These are phyloP conservation scores for Euphorbia peplus DNA, from an alignment of 345 rosid species.

Conservation along the genomic window DNA sequence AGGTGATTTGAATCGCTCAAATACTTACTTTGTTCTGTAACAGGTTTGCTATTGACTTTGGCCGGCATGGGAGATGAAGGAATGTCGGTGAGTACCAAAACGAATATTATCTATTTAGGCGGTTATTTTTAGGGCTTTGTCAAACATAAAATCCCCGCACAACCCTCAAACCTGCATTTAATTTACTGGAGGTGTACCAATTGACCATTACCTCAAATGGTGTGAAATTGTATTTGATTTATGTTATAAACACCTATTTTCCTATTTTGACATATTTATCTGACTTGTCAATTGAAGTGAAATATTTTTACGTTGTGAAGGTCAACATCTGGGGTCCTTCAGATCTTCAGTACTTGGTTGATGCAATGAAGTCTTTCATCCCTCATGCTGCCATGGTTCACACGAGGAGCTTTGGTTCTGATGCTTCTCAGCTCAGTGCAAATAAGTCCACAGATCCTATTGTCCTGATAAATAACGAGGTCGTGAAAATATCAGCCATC, in stretches of 20 bases:
- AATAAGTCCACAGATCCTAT: conserved; percentile 42
- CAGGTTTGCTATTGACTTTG: conserved; percentile 84
- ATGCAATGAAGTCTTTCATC: conserved; percentile 91
- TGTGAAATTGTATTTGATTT: conserved; percentile 19
- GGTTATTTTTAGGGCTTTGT: neutral
- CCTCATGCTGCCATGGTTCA: conserved; percentile 98
- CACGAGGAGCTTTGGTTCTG: conserved; percentile 72
- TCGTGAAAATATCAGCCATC: conserved; percentile 82
- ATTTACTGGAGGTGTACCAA: neutral
- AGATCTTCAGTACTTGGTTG: conserved; percentile 78
- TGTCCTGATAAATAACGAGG: conserved; percentile 68
- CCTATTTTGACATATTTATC: neutral
- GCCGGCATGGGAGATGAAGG: conserved; percentile 96
- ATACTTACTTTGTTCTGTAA: conserved; percentile 16
- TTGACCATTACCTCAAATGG: conserved; percentile 18
- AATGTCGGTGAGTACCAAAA: conserved; percentile 62
- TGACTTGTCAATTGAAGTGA: conserved; percentile 9
- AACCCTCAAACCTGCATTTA: no score
- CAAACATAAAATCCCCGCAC: neutral
- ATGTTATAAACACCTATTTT: conserved; percentile 15
- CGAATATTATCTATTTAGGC: neutral
- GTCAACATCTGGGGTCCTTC: conserved; percentile 97
- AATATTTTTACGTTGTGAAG: conserved; percentile 31
- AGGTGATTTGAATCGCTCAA: conserved; percentile 1
- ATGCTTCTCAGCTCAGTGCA: conserved; percentile 35